Percentiles rank a stretch among this genome's conserved stretches.
Conservation (phyloP, 2,329 filamentous ascomycete genomes). For the Aspergillus luchuensis region DNA sequence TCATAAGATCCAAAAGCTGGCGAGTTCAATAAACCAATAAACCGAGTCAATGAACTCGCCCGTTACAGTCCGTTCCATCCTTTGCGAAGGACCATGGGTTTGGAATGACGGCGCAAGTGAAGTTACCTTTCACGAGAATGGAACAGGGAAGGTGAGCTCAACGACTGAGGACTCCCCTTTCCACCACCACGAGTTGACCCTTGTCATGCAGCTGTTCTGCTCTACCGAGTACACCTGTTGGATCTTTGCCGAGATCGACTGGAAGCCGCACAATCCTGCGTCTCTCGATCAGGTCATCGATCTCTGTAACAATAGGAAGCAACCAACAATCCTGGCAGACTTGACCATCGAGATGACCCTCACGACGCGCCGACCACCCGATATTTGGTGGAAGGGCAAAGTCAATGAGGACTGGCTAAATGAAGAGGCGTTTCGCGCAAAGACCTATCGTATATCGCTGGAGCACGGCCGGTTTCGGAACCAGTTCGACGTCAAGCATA, state of each 20-base stretch:
- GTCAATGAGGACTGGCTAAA: background rate
- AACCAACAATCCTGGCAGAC: background rate
- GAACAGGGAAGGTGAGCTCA: background rate
- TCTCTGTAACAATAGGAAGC: too few species aligned
- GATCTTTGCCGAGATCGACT: background rate
- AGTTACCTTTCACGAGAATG: background rate
- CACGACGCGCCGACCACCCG: background rate
- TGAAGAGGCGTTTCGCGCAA: background rate
- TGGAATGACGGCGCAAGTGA: background rate
- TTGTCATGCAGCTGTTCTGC: background rate
- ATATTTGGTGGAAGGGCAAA: too few species aligned
- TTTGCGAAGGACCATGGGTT: background rate
- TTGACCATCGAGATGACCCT: background rate
- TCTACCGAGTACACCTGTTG: background rate
- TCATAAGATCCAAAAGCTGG: too few species aligned
- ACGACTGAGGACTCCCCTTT: background rate
- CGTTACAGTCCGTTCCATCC: background rate
- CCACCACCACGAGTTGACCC: background rate
- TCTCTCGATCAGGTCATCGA: background rate
- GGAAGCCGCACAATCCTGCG: background rate
- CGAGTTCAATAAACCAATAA: too few species aligned
- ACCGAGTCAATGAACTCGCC: background rate
- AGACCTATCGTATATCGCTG: background rate
- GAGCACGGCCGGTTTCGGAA: background rate
- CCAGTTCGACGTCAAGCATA: background rate